These are phyloP conservation scores for Toxoplasma gondii DNA, from an alignment of 169 alveolate genomes.

Conservation along the genomic window DNA sequence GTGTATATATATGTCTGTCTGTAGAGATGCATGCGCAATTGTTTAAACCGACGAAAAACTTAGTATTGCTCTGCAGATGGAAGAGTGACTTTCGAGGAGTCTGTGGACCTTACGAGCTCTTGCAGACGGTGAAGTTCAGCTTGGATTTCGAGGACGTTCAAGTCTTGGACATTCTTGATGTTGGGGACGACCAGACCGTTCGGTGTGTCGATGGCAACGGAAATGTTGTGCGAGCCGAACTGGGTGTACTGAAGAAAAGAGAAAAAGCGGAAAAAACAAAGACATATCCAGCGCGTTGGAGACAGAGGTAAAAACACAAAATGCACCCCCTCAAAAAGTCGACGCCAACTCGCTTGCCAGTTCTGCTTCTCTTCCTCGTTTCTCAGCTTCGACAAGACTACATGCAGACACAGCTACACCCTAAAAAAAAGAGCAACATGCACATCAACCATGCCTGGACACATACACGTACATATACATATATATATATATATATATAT, in stretches of 20 bases:
- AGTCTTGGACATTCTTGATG: constrained; percentile 89
- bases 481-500: neutral
- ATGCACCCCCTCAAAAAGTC: neutral
- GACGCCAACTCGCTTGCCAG: neutral
- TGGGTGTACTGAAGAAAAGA: constrained; percentile 57
- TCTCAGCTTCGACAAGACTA: no score
- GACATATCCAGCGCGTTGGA: neutral
- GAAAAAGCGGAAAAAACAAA: neutral
- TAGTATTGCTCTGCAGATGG: neutral
- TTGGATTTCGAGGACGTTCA: constrained; percentile 88
- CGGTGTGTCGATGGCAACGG: constrained; percentile 93
- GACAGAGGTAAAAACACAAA: neutral
- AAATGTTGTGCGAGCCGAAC: constrained; percentile 88
- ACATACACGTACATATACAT: neutral
- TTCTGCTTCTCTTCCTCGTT: no score
- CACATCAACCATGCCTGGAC: neutral
- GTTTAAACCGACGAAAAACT: neutral
- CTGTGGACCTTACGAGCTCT: constrained; percentile 73
- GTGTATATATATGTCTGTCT: neutral
- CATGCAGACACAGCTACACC: no score
- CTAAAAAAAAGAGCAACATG: no score
- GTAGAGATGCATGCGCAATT: neutral
- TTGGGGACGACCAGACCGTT: constrained; percentile 94
- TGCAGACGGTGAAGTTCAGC: constrained; percentile 84
- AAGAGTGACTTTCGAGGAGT: no score